These are phyloP conservation scores for Physcia stellaris DNA, from an alignment of 495 filamentous ascomycete genomes.

Conservation along the genomic window DNA sequence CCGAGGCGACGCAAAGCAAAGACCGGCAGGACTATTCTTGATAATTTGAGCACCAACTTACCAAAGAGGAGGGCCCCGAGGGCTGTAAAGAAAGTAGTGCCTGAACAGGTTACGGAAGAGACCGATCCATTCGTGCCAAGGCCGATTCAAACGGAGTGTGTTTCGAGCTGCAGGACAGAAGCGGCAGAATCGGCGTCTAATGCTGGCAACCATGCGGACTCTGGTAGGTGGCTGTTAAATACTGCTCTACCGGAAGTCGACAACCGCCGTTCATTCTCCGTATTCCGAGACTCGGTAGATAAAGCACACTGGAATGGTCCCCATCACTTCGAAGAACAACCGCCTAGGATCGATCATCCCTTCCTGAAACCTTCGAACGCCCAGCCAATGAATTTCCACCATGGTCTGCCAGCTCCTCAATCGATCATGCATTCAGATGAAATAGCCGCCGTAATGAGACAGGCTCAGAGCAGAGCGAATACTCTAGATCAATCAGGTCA, in stretches of 20 bases:
- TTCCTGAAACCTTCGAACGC: background rate
- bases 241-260: too few species aligned
- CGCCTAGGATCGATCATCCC: background rate
- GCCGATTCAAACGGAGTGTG: background rate
- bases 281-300: too few species aligned
- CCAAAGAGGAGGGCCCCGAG: background rate
- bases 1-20: constrained; percentile 16
- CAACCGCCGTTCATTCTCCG: too few species aligned
- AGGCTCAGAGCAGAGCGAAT: too few species aligned
- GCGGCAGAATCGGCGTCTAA: too few species aligned
- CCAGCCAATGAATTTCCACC: background rate
- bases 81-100: background rate
- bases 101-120: background rate
- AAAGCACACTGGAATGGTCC: too few species aligned
- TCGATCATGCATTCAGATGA: too few species aligned
- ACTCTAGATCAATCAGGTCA: too few species aligned
- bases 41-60: constrained; percentile 7
- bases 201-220: too few species aligned
- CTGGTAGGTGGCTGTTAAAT: too few species aligned
- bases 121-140: background rate
- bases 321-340: too few species aligned
- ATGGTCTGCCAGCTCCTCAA: background rate
- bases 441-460: too few species aligned
- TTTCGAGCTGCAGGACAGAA: background rate
- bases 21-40: constrained; percentile 3